phyloP scores from a whole-genome alignment of 768 basidiomycete species.

The Lepiota venenata region DNA sequence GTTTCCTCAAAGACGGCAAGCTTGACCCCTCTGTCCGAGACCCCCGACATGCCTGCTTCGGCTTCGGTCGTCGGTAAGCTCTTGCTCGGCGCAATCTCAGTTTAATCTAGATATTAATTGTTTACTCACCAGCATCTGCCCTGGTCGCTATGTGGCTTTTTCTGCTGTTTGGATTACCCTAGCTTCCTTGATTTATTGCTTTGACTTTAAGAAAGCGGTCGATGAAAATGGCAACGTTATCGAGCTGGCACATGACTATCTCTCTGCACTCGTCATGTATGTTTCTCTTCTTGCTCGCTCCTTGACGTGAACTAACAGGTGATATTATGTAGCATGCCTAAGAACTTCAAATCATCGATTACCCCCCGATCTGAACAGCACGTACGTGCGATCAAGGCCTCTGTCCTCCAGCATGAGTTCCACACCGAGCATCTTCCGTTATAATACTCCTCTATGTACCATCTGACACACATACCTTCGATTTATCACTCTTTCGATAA shows the following conservation, averaged over 20 bases:
- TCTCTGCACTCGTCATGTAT: slow-evolving; percentile 16
- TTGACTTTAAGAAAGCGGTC: slow-evolving; percentile 26
- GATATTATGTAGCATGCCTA: too few species aligned
- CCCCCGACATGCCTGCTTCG: slow-evolving; percentile 32
- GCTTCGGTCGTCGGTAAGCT: slow-evolving; percentile 36
- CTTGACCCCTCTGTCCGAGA: slow-evolving; percentile 26
- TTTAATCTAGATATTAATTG: slow-evolving; percentile 11
- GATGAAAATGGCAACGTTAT: slow-evolving; percentile 25
- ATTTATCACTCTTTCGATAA: too few species aligned
- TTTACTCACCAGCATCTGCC: slow-evolving; percentile 27
- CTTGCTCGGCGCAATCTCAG: too few species aligned
- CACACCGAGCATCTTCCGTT: too few species aligned
- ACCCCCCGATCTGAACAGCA: too few species aligned
- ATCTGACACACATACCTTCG: too few species aligned
- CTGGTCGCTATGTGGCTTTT: slow-evolving; percentile 29
- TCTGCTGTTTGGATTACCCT: slow-evolving; percentile 24
- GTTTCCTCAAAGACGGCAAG: slow-evolving; percentile 41
- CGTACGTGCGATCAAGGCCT: too few species aligned
- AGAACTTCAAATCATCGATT: too few species aligned
- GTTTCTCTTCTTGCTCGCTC: too few species aligned
- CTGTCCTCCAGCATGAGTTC: too few species aligned
- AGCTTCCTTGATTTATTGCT: slow-evolving; percentile 29
- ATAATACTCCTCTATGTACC: too few species aligned
- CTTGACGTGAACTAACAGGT: too few species aligned
- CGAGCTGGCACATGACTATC: slow-evolving; percentile 15